Evolutionary conservation across 2,329 filamentous ascomycete species (phyloP).

Genomic region (Fusarium floridanum): DNA sequence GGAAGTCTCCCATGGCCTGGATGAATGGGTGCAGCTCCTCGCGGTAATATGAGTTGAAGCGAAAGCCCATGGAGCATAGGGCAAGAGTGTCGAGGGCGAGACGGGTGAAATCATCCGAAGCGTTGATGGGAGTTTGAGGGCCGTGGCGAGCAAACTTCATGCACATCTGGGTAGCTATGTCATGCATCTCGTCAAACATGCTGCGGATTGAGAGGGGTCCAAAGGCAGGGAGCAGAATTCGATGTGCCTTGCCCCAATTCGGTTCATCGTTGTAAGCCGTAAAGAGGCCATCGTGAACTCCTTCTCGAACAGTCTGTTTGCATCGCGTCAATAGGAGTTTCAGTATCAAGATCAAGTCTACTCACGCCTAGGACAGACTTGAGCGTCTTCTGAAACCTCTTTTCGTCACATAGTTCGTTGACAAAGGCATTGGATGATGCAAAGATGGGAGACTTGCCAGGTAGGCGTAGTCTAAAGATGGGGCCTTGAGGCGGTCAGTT

Average conservation of each 20-base stretch:
- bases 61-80: slow-evolving; percentile 77
- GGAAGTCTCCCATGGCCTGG: slow-evolving; percentile 73
- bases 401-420: slow-evolving; percentile 75
- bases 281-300: slow-evolving; percentile 75
- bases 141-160: slow-evolving; percentile 78
- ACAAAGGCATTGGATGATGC: slow-evolving; percentile 67
- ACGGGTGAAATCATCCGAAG: slow-evolving; percentile 78
- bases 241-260: slow-evolving; percentile 77
- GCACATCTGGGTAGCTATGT: slow-evolving; percentile 74
- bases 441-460: slow-evolving; percentile 53
- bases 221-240: slow-evolving; percentile 76
- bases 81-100: slow-evolving; percentile 79
- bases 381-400: slow-evolving; percentile 72
- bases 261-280: slow-evolving; percentile 66
- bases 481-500: slow-evolving; percentile 23
- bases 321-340: slow-evolving; percentile 4
- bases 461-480: slow-evolving; percentile 40
- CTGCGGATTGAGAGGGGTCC: slow-evolving; percentile 74
- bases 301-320: slow-evolving; percentile 66
- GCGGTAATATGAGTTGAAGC: slow-evolving; percentile 82
- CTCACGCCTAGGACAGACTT: slow-evolving; percentile 59
- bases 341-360: background rate
- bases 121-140: slow-evolving; percentile 66
- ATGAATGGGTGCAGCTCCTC: slow-evolving; percentile 79
- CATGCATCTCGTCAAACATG: slow-evolving; percentile 79